Evolutionary conservation across 257 asterid species (phyloP).

Genomic region (Solanum virginianum): DNA sequence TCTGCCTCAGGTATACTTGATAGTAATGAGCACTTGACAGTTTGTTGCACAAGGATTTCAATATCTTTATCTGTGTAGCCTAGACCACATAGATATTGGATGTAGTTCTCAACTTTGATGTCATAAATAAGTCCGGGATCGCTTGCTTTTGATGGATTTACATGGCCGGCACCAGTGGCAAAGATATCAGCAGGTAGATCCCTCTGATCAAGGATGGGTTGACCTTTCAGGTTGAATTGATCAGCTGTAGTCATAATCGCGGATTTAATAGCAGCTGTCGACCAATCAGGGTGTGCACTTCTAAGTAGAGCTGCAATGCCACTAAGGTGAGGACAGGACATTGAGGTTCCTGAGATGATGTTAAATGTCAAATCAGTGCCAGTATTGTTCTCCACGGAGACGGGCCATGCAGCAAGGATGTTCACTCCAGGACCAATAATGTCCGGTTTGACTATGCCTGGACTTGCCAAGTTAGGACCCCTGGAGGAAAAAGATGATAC

Average conservation of each 20-base stretch:
- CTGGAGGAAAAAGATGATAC: conserved; percentile 14
- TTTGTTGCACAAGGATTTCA: background rate
- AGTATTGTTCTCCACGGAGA: background rate
- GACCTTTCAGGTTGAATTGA: background rate
- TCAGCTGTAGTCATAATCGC: conserved; percentile 13
- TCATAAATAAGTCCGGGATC: conserved; percentile 12
- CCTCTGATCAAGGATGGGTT: background rate
- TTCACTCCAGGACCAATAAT: conserved; percentile 14
- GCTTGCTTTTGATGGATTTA: conserved; percentile 20
- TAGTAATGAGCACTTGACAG: conserved; percentile 7
- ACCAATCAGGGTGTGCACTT: conserved; percentile 9
- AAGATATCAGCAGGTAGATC: conserved; percentile 6
- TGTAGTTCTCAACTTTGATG: background rate
- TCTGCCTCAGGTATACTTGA: conserved; percentile 17
- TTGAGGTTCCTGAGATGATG: conserved; percentile 15
- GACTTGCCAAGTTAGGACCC: conserved; percentile 7
- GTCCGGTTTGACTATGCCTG: conserved; percentile 13
- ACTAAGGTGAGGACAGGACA: conserved; percentile 16
- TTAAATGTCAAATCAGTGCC: conserved; percentile 7
- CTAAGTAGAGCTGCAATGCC: conserved; percentile 9
- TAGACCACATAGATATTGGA: conserved; percentile 8
- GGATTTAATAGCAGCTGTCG: conserved; percentile 9
- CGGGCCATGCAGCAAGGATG: conserved; percentile 14
- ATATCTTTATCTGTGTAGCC: conserved; percentile 6
- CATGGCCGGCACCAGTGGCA: conserved; percentile 34